Percentiles rank a stretch among this genome's conserved stretches.
These are phyloP conservation scores for Ilex paraguariensis DNA, from an alignment of 305 asterid species.

Conservation along the genomic window DNA sequence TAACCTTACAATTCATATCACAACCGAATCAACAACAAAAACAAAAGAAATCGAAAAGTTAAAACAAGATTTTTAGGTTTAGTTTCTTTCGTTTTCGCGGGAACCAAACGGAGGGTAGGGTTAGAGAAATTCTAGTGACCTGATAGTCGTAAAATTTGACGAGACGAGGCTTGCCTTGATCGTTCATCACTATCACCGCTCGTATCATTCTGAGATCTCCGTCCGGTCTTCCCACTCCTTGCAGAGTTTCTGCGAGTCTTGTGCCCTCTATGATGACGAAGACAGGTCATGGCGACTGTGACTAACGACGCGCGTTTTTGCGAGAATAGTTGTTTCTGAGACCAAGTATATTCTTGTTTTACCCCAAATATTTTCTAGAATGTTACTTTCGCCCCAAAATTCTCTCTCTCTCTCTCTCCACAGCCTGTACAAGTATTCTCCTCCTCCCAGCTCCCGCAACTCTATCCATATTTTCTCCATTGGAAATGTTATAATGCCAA, in stretches of 20 bases:
- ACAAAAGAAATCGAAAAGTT: background rate
- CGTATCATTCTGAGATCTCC: conserved; percentile 43
- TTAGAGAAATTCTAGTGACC: conserved; percentile 22
- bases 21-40: conserved; percentile 17
- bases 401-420: background rate
- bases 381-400: too few species aligned
- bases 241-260: background rate
- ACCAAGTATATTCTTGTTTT: too few species aligned
- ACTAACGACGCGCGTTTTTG: too few species aligned
- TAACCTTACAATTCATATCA: conserved; percentile 25
- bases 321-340: too few species aligned
- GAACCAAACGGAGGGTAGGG: background rate
- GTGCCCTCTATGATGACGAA: too few species aligned
- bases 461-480: too few species aligned
- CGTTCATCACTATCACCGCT: conserved; percentile 86
- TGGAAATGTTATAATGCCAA: background rate
- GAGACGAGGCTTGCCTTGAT: conserved; percentile 90
- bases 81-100: too few species aligned
- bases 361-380: too few species aligned
- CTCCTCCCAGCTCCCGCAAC: background rate
- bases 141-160: conserved; percentile 77
- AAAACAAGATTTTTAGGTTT: too few species aligned
- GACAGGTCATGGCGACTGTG: too few species aligned
- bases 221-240: background rate
- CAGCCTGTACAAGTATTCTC: background rate